A percentile compares a stretch with the other conserved stretches of the same genome.
Evolutionary conservation across 371 early-diverging fungal species (phyloP).

Genomic region (Furculomyces boomerangus): DNA sequence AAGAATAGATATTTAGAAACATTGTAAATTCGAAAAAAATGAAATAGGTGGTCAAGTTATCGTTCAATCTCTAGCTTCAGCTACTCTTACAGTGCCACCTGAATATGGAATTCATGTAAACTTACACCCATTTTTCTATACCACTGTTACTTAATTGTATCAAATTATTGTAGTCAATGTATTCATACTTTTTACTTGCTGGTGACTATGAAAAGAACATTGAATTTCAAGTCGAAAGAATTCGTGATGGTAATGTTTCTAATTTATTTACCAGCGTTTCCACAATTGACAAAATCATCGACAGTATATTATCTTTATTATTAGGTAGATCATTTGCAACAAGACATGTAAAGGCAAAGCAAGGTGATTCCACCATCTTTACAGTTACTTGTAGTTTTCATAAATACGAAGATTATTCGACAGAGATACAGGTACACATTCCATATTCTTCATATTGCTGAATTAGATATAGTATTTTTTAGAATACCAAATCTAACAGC

Average conservation of each 20-base stretch:
- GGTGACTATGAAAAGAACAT: neutral
- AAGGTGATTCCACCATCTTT: conserved; percentile 33
- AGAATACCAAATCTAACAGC: too few relatives aligned
- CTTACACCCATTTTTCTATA: too few relatives aligned
- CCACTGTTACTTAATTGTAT: too few relatives aligned
- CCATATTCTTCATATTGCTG: too few relatives aligned
- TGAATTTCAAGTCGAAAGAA: neutral
- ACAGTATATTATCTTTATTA: too few relatives aligned
- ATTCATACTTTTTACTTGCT: neutral
- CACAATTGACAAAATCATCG: too few relatives aligned
- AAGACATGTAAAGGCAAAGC: conserved; percentile 30
- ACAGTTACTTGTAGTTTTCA: conserved; percentile 29
- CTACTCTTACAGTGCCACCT: neutral
- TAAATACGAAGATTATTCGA: neutral
- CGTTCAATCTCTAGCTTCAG: neutral
- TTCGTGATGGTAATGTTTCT: conserved; percentile 1
- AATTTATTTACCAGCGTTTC: too few relatives aligned
- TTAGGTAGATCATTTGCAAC: conserved; percentile 25
- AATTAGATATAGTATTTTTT: too few relatives aligned
- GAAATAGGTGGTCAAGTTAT: neutral
- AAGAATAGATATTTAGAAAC: too few relatives aligned
- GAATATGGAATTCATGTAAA: neutral
- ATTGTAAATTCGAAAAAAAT: too few relatives aligned
- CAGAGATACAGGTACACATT: neutral
- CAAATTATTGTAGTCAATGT: neutral